phyloP scores from a whole-genome alignment of 176 grass and related monocot species.

The Microstegium vimineum region DNA sequence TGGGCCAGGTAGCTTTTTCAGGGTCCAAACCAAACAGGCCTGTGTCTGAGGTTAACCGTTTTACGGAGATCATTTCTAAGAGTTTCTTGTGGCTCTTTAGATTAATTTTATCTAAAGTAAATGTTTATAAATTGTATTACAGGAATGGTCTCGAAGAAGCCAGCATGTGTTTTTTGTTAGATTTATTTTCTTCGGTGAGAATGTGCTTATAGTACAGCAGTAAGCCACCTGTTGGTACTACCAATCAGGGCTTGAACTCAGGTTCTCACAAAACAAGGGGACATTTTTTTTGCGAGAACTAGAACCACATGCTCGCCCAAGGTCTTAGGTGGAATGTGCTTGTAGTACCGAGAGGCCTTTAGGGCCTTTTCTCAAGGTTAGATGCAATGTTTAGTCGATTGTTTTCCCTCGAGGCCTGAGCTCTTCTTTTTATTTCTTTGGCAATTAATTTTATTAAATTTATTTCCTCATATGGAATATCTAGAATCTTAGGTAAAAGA shows the following conservation, averaged over 20 bases:
- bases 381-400: background rate
- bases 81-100: background rate
- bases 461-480: background rate
- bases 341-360: background rate
- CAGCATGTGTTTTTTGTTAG: background rate
- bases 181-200: background rate
- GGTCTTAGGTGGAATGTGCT: background rate
- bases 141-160: background rate
- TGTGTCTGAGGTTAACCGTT: background rate
- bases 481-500: background rate
- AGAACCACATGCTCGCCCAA: background rate
- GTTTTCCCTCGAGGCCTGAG: background rate
- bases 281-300: no score
- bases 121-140: background rate
- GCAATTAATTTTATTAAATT: background rate
- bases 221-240: background rate
- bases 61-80: background rate
- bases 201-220: background rate
- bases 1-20: background rate
- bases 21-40: background rate
- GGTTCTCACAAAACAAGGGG: background rate
- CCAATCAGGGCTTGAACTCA: background rate
- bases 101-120: background rate
- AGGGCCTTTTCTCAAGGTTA: background rate
- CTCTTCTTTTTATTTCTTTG: background rate